Conservation (phyloP, 1,284 basidiomycete species). For the Ganoderma meredithae region DNA sequence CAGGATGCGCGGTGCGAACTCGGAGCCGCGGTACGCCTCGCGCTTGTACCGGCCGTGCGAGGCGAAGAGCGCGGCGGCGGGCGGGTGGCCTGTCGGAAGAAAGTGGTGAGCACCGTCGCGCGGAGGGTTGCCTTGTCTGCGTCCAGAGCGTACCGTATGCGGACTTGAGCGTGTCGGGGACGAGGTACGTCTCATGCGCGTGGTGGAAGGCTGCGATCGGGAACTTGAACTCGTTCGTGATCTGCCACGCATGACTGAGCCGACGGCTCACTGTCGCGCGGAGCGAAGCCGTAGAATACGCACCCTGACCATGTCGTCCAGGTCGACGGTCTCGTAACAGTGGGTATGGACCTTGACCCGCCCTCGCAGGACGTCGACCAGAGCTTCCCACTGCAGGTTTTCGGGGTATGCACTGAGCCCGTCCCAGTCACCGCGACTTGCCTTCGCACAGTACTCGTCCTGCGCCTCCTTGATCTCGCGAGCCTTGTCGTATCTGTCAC, state of each 20-base stretch:
- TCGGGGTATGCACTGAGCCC: slow-evolving; percentile 73
- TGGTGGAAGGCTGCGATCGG: slow-evolving; percentile 87
- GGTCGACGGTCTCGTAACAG: slow-evolving; percentile 55
- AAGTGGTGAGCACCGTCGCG: slow-evolving; percentile 54
- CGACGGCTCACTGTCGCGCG: not conserved
- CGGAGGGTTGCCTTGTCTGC: too few species aligned
- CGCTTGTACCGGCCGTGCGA: slow-evolving; percentile 71
- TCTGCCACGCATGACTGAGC: slow-evolving; percentile 46
- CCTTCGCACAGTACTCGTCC: slow-evolving; percentile 74
- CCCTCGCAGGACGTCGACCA: slow-evolving; percentile 89
- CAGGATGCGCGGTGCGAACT: slow-evolving; percentile 87
- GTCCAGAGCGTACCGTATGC: slow-evolving; percentile 54
- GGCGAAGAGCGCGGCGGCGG: slow-evolving; percentile 84
- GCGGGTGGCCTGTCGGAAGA: slow-evolving; percentile 47
- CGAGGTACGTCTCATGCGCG: slow-evolving; percentile 86
- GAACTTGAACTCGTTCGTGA: slow-evolving; percentile 84
- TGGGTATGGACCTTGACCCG: slow-evolving; percentile 83
- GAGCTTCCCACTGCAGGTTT: slow-evolving; percentile 82
- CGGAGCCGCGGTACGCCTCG: slow-evolving; percentile 85
- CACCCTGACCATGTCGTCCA: slow-evolving; percentile 68
- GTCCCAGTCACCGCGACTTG: slow-evolving; percentile 64
- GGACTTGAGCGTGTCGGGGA: slow-evolving; percentile 79
- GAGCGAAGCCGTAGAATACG: not conserved
- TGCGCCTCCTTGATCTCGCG: slow-evolving; percentile 79
- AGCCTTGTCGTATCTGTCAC: slow-evolving; percentile 68